phyloP scores from a whole-genome alignment of 192 early-diverging fungal species.

The Linnemannia elongata region DNA sequence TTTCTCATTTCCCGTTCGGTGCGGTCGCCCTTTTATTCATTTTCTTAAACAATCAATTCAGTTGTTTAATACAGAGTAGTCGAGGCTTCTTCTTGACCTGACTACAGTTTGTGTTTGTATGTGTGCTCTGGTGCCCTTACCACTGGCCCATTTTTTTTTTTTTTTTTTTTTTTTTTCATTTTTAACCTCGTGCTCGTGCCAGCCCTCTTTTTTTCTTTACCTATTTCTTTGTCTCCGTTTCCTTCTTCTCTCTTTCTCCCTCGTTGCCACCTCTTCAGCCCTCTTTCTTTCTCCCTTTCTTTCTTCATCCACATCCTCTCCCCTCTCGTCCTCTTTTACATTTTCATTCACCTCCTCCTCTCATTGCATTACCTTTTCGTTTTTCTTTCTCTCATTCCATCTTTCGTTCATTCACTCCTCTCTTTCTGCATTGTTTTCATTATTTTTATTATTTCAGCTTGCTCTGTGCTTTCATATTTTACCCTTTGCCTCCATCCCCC shows the following conservation, averaged over 20 bases:
- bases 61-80: not conserved
- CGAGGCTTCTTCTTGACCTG: not conserved
- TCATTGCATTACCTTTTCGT: not conserved
- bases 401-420: not conserved
- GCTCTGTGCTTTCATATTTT: not conserved
- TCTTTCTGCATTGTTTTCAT: constrained; percentile 4
- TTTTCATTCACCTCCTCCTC: not conserved
- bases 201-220: not conserved
- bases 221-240: not conserved
- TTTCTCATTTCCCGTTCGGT: not conserved
- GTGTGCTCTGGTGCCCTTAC: not conserved
- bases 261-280: not conserved
- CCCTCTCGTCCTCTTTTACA: no score
- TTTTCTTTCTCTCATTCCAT: not conserved
- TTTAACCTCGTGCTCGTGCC: not conserved
- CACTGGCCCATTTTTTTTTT: not conserved
- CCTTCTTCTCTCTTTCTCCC: not conserved
- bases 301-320: constrained; percentile 9
- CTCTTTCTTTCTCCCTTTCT: not conserved
- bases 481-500: not conserved
- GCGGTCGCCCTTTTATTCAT: not conserved
- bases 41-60: not conserved
- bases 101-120: not conserved
- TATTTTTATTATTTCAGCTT: not conserved
- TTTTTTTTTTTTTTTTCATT: not conserved